Conservation (phyloP, 352 stramenopile genomes). For the Phytophthora megakarya region DNA sequence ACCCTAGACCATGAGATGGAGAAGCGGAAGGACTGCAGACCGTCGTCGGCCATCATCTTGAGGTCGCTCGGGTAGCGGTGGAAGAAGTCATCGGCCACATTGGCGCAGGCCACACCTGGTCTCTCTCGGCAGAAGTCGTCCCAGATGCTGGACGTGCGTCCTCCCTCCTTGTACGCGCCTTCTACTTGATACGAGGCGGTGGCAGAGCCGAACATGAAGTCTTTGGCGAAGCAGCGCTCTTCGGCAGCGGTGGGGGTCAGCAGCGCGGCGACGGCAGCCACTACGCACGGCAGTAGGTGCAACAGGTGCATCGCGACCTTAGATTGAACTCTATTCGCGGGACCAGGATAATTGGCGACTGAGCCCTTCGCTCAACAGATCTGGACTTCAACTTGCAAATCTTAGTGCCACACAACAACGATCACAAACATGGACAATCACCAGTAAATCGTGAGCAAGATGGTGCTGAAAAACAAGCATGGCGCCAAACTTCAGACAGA, state of each 20-base stretch:
- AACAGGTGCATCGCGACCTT: conserved; percentile 15
- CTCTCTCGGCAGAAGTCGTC: conserved; percentile 85
- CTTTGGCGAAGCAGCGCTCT: conserved; percentile 42
- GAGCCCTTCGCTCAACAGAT: neutral
- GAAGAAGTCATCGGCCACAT: conserved; percentile 94
- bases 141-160: conserved; percentile 89
- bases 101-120: conserved; percentile 74
- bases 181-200: conserved; percentile 93
- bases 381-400: conserved; percentile 3
- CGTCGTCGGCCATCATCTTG: conserved; percentile 89
- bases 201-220: conserved; percentile 85
- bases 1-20: conserved; percentile 93
- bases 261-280: conserved; percentile 15
- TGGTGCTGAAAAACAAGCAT: no score
- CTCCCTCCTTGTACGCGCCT: conserved; percentile 76
- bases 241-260: conserved; percentile 17
- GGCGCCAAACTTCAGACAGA: no score
- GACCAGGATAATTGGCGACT: conserved; percentile 18
- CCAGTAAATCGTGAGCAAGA: conserved; percentile 4
- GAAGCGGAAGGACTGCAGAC: conserved; percentile 93
- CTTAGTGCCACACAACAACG: neutral
- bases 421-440: neutral
- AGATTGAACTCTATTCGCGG: neutral
- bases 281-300: conserved; percentile 14
- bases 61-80: conserved; percentile 92